Evolutionary conservation across 2,329 filamentous ascomycete genomes (phyloP).

Genomic region (Knoxdaviesia proteae): DNA sequence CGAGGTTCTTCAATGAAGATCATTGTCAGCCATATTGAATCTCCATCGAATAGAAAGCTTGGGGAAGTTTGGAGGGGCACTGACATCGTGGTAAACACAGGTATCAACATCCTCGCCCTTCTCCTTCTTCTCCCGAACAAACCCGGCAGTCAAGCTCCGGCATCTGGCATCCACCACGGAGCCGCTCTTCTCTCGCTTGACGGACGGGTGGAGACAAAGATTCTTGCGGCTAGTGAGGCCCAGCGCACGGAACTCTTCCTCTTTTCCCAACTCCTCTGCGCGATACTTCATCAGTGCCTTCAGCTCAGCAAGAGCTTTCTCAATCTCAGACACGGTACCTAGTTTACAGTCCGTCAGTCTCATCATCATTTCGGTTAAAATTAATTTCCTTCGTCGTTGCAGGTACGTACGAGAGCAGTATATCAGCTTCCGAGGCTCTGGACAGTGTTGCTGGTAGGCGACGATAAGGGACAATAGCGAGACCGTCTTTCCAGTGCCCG

Average conservation of each 20-base stretch:
- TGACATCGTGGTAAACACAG: constrained; percentile 83
- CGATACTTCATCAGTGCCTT: constrained; percentile 92
- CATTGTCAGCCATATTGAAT: neutral
- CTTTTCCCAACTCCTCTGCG: constrained; percentile 65
- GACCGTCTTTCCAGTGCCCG: constrained; percentile 92
- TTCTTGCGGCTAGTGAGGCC: constrained; percentile 95
- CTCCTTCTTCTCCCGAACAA: constrained; percentile 95
- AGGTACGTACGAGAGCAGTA: constrained; percentile 67
- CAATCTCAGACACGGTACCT: constrained; percentile 97
- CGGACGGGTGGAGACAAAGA: constrained; percentile 82
- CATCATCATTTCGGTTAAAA: neutral
- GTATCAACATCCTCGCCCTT: constrained; percentile 83
- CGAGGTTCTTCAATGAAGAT: constrained; percentile 45
- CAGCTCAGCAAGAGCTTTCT: constrained; percentile 84
- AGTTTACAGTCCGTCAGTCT: neutral
- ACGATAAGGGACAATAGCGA: constrained; percentile 88
- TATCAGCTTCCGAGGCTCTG: constrained; percentile 85
- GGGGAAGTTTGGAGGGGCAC: constrained; percentile 8
- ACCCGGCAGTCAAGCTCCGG: constrained; percentile 84
- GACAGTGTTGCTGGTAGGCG: constrained; percentile 86
- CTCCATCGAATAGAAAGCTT: neutral
- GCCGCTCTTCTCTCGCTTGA: constrained; percentile 91
- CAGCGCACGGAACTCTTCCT: constrained; percentile 82
- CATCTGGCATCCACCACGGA: constrained; percentile 88
- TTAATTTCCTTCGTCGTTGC: neutral